phyloP scores from a whole-genome alignment of 1,139 yeast genomes.

The Kurtzmaniella quercitrusa region DNA sequence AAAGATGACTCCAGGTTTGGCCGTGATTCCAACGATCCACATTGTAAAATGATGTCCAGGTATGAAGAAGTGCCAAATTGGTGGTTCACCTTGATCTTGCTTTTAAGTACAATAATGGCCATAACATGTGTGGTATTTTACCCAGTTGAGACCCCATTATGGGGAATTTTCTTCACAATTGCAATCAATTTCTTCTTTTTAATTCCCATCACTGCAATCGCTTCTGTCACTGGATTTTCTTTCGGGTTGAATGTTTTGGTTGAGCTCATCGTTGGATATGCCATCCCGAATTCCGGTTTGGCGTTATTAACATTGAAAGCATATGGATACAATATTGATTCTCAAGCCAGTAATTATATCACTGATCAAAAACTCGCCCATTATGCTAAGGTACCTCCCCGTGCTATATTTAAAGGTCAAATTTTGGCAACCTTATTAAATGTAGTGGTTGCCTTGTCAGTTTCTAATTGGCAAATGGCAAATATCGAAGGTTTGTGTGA shows the following conservation, averaged over 20 bases:
- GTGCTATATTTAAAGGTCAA: slow-evolving; percentile 31
- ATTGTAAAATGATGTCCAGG: slow-evolving; percentile 35
- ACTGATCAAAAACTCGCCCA: slow-evolving; percentile 35
- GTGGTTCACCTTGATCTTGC: slow-evolving; percentile 33
- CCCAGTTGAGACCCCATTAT: slow-evolving; percentile 35
- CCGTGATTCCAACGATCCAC: slow-evolving; percentile 29
- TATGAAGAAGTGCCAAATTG: slow-evolving; percentile 40
- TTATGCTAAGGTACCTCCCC: slow-evolving; percentile 31
- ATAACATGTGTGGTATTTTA: slow-evolving; percentile 25
- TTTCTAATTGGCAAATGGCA: slow-evolving; percentile 26
- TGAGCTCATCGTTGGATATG: slow-evolving; percentile 36
- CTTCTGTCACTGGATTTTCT: slow-evolving; percentile 33
- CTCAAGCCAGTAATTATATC: slow-evolving; percentile 33
- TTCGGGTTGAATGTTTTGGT: slow-evolving; percentile 38
- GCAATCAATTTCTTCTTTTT: slow-evolving; percentile 31
- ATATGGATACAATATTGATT: slow-evolving; percentile 34
- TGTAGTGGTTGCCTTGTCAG: slow-evolving; percentile 21
- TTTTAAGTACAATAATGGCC: slow-evolving; percentile 28
- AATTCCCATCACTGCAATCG: slow-evolving; percentile 33
- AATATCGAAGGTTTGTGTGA: slow-evolving; percentile 24
- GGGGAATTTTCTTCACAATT: slow-evolving; percentile 33
- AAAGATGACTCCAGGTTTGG: slow-evolving; percentile 12
- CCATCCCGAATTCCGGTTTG: slow-evolving; percentile 36
- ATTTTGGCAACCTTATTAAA: slow-evolving; percentile 24
- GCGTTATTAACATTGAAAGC: slow-evolving; percentile 36